These are phyloP conservation scores for Salix koriyanagi DNA, from an alignment of 345 rosid species.

Conservation along the genomic window DNA sequence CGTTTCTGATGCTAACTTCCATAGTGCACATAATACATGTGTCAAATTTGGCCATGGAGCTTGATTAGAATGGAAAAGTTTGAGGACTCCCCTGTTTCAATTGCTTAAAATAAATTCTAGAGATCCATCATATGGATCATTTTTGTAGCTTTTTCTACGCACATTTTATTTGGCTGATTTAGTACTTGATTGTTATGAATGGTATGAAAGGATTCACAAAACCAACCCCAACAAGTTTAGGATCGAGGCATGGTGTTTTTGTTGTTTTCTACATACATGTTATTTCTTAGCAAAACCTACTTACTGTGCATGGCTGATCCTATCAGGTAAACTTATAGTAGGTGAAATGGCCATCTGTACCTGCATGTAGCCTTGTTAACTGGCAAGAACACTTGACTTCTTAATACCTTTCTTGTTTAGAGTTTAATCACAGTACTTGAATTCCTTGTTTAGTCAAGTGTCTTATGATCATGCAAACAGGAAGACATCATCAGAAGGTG, in stretches of 20 bases:
- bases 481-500: constrained; percentile 92
- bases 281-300: not conserved
- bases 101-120: not conserved
- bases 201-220: not conserved
- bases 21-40: not conserved
- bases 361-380: not conserved
- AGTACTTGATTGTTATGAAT: not conserved
- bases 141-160: not conserved
- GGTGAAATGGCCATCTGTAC: not conserved
- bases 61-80: not conserved
- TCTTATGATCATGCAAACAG: constrained; percentile 34
- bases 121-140: not conserved
- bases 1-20: not conserved
- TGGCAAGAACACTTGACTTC: not conserved
- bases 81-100: not conserved
- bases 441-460: not conserved
- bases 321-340: not conserved
- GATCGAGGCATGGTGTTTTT: not conserved
- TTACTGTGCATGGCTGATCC: not conserved
- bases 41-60: not conserved
- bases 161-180: not conserved
- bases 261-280: not conserved
- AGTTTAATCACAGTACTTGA: not conserved
- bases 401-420: not conserved
- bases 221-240: not conserved